Evolutionary conservation across 2,329 filamentous ascomycete genomes (phyloP), one percentile per base, ranked within the genome.

Genomic region (Clonostachys chloroleuca): DNA sequence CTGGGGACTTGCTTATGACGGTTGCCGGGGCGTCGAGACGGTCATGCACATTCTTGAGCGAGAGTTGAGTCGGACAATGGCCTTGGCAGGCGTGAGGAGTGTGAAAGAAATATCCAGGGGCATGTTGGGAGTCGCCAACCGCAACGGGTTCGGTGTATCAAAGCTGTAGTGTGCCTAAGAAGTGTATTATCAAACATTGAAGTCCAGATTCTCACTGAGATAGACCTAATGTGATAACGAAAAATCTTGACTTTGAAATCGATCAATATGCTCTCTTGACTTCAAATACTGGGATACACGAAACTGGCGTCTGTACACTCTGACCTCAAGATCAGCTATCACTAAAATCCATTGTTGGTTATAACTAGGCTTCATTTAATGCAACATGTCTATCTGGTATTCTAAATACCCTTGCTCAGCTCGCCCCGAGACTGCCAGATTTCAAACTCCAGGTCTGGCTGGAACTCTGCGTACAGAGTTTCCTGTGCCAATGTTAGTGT

Each of bases 381-480:
- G 3, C 24, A 30, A 30, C 24, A 30, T 10, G 24, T 30, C 24
- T 30, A 30, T 30, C 4, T 30, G 24, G 24, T 30, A 36, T 37
- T 12, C 43, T 41, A 49, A 46, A 34, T 16, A 13, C 36, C 36
- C 36, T 39, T 39, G 36, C 36, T 48, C 7, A 52, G 44, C 43
- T 53, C 56, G 5, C 61, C 62, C 1, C 51, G 53, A 0, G 59
- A 64, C 47, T 58, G 58, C 57, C 57, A 62, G 35, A 62, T 54
- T 46, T 65, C 62, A 47, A 60, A 64, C 47, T 64, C 53, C 10
- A 65, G 55, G n/a, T 65, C 59, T 2, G 62, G 62, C 42, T 64
- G 62, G n/a, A 65, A 64, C 42, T 65, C 62, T 1, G 56, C 57
- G 42, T 64, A 65, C 6, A 65, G 42, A 4, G 61, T 58, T 47